Percentiles rank a stretch among this genome's conserved stretches.
Evolutionary conservation across 306 rosid species (phyloP).

Genomic region (Urtica urens): DNA sequence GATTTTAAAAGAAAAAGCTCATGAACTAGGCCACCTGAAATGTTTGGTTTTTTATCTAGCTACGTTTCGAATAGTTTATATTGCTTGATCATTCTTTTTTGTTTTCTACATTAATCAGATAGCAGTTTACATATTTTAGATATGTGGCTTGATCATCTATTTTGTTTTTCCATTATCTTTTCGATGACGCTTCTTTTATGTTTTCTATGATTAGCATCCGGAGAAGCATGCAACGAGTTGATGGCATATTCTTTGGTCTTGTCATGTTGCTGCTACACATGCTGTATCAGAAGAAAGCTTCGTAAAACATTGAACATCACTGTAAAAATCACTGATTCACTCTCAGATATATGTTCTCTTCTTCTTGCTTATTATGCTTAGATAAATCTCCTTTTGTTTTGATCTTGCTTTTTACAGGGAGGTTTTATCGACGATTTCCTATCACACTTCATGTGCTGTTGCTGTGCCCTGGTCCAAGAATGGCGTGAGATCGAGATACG

Average conservation of each 20-base stretch:
- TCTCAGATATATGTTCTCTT: background rate
- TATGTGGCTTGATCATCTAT: too few relatives aligned
- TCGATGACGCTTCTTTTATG: constrained; percentile 1
- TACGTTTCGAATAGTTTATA: too few relatives aligned
- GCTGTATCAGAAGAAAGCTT: constrained; percentile 86
- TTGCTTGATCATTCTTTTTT: too few relatives aligned
- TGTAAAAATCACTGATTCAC: constrained; percentile 28
- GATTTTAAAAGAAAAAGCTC: too few relatives aligned
- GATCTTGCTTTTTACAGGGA: constrained; percentile 41
- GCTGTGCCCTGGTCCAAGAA: constrained; percentile 99
- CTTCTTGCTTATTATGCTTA: background rate
- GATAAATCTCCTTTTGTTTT: background rate
- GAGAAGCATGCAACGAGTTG: constrained; percentile 82
- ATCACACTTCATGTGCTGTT: constrained; percentile 95
- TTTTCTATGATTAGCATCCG: constrained; percentile 46
- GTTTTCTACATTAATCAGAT: too few relatives aligned
- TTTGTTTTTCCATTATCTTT: too few relatives aligned
- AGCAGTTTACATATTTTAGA: too few relatives aligned
- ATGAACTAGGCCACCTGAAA: too few relatives aligned
- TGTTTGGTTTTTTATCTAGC: too few relatives aligned
- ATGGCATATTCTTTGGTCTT: constrained; percentile 86
- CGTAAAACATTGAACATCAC: constrained; percentile 80
- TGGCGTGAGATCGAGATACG: constrained; percentile 97
- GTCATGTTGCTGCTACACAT: constrained; percentile 94
- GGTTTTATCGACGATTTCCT: constrained; percentile 87